Evolutionary conservation across 2,329 filamentous ascomycete genomes (phyloP).

Genomic region (Bipolaris zeicola): DNA sequence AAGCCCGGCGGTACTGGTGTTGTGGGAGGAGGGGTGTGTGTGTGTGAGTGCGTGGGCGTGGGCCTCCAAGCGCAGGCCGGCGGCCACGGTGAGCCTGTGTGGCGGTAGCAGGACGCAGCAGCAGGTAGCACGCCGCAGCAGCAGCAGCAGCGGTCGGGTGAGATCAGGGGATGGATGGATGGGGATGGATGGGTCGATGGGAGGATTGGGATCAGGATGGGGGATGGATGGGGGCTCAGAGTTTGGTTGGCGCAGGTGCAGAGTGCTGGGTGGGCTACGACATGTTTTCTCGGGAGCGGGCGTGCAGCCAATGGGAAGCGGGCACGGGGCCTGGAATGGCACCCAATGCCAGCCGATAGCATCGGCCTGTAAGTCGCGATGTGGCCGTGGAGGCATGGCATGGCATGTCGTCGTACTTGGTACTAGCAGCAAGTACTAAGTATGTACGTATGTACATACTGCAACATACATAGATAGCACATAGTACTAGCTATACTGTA

Average conservation of each 20-base stretch:
- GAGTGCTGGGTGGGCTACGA: constrained; percentile 18
- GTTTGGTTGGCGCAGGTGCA: constrained; percentile 33
- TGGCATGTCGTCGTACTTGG: too few species aligned
- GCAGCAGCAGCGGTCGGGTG: constrained; percentile 22
- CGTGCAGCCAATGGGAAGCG: constrained; percentile 17
- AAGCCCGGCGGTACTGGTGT: background rate
- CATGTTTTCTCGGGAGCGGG: constrained; percentile 18
- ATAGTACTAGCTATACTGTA: too few species aligned
- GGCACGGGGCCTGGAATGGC: background rate
- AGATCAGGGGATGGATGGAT: constrained; percentile 26
- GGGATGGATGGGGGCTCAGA: constrained; percentile 22
- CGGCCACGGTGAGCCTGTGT: constrained; percentile 15
- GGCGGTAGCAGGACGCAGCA: background rate
- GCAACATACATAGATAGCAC: too few species aligned
- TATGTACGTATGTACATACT: too few species aligned
- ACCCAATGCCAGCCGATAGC: background rate
- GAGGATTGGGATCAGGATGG: background rate
- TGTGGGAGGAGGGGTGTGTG: too few species aligned
- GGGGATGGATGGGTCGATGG: constrained; percentile 11
- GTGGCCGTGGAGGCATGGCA: too few species aligned
- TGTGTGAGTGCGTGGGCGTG: too few species aligned
- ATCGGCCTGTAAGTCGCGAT: too few species aligned
- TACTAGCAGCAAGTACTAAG: too few species aligned
- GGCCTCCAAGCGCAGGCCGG: too few species aligned
- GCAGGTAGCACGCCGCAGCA: constrained; percentile 7